Evolutionary conservation across 1,139 yeast genomes (phyloP), one percentile per base, ranked within the genome.

Genomic region (Yueomyces sp.): DNA sequence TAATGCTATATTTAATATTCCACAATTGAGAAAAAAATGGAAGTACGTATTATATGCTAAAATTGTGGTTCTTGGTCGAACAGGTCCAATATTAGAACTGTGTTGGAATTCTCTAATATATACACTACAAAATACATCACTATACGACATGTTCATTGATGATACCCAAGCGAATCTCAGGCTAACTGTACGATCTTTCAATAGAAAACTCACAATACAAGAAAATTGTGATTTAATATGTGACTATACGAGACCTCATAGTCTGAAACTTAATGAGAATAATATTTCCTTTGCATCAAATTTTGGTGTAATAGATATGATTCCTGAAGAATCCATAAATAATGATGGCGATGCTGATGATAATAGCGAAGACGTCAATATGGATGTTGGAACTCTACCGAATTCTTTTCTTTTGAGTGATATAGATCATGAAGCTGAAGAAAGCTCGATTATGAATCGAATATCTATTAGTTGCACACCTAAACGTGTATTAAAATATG

Each of bases 391-490:
- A 19, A 19, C 19, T 19, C 19, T 19, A 19, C 43, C 42, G 0
- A 38, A 46, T 3, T 54, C 71, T 1, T 19, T 19, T 19, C 19
- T 83, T 35, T 60, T 83, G 44, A 76, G 81, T 1, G 94, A 83
- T 53, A 56, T 83, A 39, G 89, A 82, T 58, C 91, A 91, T 4
- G 91, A 81, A 51, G 81, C 86, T 4, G 95, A 84, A 57, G 91
- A 83, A 55, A 55, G 67, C 4, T 48, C 62, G 39, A 48, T 63
- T 12, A 49, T 52, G 37, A 59, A 66, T 4, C 58, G 61, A 2
- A 50, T 67, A 12, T 53, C 62, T 2, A 51, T 65, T 5, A 49
- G 59, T 9, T 48, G 60, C 31, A 56, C 58, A 52, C 47, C 62
- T 29, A 49, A 50, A 5, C 66, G 64, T 26, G 48, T 49, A 3